These are phyloP conservation scores for Adansonia digitata DNA, from an alignment of 345 rosid species.

Conservation along the genomic window DNA sequence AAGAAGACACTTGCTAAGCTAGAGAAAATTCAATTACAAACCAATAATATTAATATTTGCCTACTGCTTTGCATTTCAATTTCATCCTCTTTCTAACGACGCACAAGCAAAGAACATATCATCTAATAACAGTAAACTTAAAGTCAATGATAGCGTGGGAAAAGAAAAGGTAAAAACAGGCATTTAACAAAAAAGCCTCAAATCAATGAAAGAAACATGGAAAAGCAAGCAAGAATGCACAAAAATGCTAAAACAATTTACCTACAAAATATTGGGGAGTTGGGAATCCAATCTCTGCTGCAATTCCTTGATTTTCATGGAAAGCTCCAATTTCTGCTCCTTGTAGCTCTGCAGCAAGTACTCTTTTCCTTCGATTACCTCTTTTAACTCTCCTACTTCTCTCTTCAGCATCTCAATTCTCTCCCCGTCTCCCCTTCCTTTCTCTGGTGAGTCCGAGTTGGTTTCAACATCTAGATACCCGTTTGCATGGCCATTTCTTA, in stretches of 20 bases:
- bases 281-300: slow-evolving; percentile 80
- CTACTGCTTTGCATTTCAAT: too few species aligned
- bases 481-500: slow-evolving; percentile 49
- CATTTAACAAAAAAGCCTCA: neutral
- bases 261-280: slow-evolving; percentile 87
- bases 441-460: slow-evolving; percentile 34
- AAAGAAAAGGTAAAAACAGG: neutral
- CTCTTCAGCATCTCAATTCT: slow-evolving; percentile 68
- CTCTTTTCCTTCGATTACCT: slow-evolving; percentile 87
- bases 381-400: slow-evolving; percentile 80
- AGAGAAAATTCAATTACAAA: too few species aligned
- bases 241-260: slow-evolving; percentile 33
- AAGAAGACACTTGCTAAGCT: too few species aligned
- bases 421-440: slow-evolving; percentile 47
- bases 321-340: slow-evolving; percentile 80
- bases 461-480: slow-evolving; percentile 47
- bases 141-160: neutral
- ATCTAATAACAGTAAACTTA: neutral
- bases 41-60: too few species aligned
- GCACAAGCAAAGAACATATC: slow-evolving; percentile 2
- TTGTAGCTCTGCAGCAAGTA: slow-evolving; percentile 75
- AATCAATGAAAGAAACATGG: neutral
- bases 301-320: slow-evolving; percentile 70
- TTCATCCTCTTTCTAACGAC: too few species aligned
- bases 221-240: slow-evolving; percentile 57